Base-by-base conservation (phyloP, 208 protist genomes). In the Tritrichomonas foetus region DNA sequence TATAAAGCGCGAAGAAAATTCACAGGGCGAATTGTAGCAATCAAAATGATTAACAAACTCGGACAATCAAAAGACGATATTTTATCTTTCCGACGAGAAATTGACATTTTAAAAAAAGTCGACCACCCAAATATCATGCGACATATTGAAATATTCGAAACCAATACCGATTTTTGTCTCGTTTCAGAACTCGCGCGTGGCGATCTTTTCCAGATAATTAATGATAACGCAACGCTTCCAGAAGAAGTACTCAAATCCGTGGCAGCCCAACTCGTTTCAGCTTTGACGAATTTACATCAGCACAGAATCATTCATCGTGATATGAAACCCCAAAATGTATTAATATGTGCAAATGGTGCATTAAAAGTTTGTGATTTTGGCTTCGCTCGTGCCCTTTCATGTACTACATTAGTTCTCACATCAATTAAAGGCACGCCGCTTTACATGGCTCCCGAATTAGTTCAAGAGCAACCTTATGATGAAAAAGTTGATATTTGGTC, bases 311-410 rank as follows among this genome's bases (percentile, higher is more conserved):
- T 99, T 95, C 98, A 99, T 95, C 96, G 98, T 47, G 96, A 97
- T 94, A 94, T 97, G 39, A 97, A 97, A 94, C 96, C 96, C 22
- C 95, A 98, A 95, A 98, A 99, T 95, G 98, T 99, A 94, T 95
- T 99, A 30, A 97, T 99, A 93, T 97, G 89, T 30, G 93, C 93
- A 25, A 72, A 94, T 84, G 44, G 55, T 20, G 92, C 53, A 16
- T 84, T 99, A n/a, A 99, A 99, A 93, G 95, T 99, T 13, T 98
- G 97, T 82, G 98, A 99, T 96, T 99, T 99, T 97, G 98, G 98
- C 11, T 99, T 99, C 96, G 98, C 98, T 8, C 96, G 98, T 27
- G 96, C 97, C 1, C 82, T 96, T 69, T 72, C 66, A 57, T 97
- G 96, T 94, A 98, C 98, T 94, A 98, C 97, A 1, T 97, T 98